Base-by-base conservation (phyloP, 805 yeast genomes). In the Starmerella scarabaei region DNA sequence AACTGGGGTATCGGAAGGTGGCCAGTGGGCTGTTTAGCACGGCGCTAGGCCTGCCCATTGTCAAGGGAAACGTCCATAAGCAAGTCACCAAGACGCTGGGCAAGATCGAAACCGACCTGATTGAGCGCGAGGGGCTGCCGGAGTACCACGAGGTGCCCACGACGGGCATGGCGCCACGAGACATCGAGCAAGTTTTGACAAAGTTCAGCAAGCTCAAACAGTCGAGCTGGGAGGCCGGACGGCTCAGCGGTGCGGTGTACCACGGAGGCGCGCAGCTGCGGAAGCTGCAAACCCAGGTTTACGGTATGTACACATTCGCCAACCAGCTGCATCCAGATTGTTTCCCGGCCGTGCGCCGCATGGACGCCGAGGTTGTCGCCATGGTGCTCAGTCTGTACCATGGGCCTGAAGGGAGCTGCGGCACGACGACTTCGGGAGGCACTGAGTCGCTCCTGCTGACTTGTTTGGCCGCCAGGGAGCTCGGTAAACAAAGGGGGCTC, bases 281-380 rank as follows among this genome's bases (percentile, higher is more conserved):
- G 29, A 63, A 69, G 29, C 64, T 91, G 28, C 97, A 91, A 60
- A 63, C 91, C 7, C 60, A 69, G 40, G 91, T 94, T 0, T 86
- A 74, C 58, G 71, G 74, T 38, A 70, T 71, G 53, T 86, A 73
- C 58, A 73, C 91, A 5, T 85, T 86, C 19, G 84, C 96, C 2
- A 88, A 91, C 61, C 98, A 91, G 61, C 66, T 88, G 37, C 98
- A 88, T 58, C 98, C 98, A 0, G 97, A 88, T 60, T 91, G 85
- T 3, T 88, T 88, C 56, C 98, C 97, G 0, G 97, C 93, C 5
- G 81, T 88, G 6, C 73, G 98, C 32, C 85, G 88, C 59, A 86
- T 88, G 94, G 98, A 88, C 56, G 66, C 94, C 5, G 97, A 91
- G 55, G 83, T 86, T 9, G 96, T 88, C 3, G 67, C 88, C 1